A percentile compares a stretch with the other conserved stretches of the same genome.
phyloP scores from a whole-genome alignment of 371 early-diverging fungal species.

The Sanchytrium tribonematis region DNA sequence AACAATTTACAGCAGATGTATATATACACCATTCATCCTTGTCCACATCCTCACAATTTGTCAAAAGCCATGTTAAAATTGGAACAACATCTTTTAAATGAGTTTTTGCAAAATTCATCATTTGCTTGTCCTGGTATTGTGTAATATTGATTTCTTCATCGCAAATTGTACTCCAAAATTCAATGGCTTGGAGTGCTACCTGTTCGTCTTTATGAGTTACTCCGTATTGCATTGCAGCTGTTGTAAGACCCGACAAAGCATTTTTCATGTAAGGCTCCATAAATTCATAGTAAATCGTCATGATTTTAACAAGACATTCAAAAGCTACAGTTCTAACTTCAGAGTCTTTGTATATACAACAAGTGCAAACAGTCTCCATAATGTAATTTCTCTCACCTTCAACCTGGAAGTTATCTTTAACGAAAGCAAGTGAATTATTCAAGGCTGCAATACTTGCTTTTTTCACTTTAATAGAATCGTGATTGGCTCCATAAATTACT shows the following conservation, averaged over 20 bases:
- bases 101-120: conserved; percentile 39
- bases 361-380: conserved; percentile 91
- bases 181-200: conserved; percentile 77
- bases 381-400: conserved; percentile 80
- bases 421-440: conserved; percentile 71
- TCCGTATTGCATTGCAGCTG: conserved; percentile 52
- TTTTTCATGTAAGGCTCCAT: conserved; percentile 81
- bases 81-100: conserved; percentile 50
- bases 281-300: conserved; percentile 71
- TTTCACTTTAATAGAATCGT: conserved; percentile 33
- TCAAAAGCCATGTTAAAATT: conserved; percentile 53
- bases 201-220: conserved; percentile 22
- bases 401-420: conserved; percentile 60
- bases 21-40: conserved; percentile 89
- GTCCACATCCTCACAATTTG: conserved; percentile 78
- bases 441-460: conserved; percentile 56
- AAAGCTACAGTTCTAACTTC: conserved; percentile 55
- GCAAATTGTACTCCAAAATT: conserved; percentile 93
- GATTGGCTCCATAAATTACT: conserved; percentile 66
- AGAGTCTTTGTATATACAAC: conserved; percentile 40
- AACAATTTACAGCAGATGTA: conserved; percentile 87
- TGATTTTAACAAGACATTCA: conserved; percentile 78
- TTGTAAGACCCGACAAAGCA: conserved; percentile 63
- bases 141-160: conserved; percentile 60
- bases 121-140: conserved; percentile 20